Evolutionary conservation across 352 stramenopile genomes (phyloP).

Genomic region (Globisporangium nunn): DNA sequence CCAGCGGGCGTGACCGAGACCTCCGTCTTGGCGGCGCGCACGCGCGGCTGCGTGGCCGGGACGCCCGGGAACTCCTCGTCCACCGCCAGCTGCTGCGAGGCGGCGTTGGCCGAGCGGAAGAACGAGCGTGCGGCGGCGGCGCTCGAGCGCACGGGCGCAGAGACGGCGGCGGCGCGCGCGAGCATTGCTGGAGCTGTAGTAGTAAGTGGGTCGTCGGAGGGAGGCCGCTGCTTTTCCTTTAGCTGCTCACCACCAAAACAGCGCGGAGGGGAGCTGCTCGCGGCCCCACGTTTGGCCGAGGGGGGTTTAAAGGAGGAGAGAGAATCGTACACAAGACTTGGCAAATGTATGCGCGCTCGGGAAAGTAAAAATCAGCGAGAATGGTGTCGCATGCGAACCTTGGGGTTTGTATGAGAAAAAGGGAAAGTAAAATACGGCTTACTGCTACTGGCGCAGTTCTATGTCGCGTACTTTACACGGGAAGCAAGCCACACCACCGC

Average conservation of each 20-base stretch:
- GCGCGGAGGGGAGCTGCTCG: neutral
- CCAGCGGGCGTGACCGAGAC: constrained; percentile 39
- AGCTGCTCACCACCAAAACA: constrained; percentile 32
- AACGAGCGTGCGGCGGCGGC: constrained; percentile 37
- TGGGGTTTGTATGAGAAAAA: neutral
- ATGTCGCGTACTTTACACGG: neutral
- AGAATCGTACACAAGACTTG: too few relatives aligned
- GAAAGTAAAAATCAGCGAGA: too few relatives aligned
- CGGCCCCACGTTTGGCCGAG: too few relatives aligned
- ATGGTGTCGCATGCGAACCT: neutral
- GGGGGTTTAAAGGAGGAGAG: too few relatives aligned
- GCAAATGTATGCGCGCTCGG: too few relatives aligned
- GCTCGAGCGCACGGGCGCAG: constrained; percentile 20
- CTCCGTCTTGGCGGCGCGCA: constrained; percentile 25
- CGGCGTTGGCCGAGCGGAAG: constrained; percentile 52
- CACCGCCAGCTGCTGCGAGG: constrained; percentile 48
- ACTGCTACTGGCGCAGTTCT: neutral
- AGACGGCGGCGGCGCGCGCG: constrained; percentile 25
- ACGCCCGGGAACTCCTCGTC: constrained; percentile 57
- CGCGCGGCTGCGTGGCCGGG: constrained; percentile 27
- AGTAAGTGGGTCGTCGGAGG: neutral
- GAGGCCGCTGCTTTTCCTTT: constrained; percentile 14
- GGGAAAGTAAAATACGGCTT: neutral
- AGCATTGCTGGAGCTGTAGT: constrained; percentile 11
- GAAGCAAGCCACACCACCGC: neutral